phyloP scores from a whole-genome alignment of 2,329 filamentous ascomycete genomes.

The Paracorniculantispora psalliotae region DNA sequence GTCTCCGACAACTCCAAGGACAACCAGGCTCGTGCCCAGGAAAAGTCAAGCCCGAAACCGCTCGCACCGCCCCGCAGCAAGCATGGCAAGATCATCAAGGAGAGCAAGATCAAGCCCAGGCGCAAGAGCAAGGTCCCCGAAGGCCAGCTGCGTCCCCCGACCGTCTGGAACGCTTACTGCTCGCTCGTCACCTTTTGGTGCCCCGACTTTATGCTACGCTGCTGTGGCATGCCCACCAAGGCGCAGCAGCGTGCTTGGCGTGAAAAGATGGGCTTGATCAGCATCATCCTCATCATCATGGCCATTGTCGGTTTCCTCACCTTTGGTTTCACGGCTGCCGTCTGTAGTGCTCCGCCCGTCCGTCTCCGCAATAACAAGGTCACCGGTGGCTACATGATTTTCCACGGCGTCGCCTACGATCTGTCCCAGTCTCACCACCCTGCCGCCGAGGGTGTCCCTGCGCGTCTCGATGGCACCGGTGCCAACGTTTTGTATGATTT shows the following conservation, averaged over 20 bases:
- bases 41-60: constrained; percentile 25
- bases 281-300: constrained; percentile 85
- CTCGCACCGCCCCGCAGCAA: constrained; percentile 34
- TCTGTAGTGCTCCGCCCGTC: constrained; percentile 68
- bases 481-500: constrained; percentile 85
- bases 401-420: constrained; percentile 88
- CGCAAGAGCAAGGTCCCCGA: constrained; percentile 50
- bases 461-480: constrained; percentile 39
- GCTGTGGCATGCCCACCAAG: constrained; percentile 79
- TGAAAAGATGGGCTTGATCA: constrained; percentile 96
- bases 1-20: constrained; percentile 40
- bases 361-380: constrained; percentile 82
- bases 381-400: constrained; percentile 82
- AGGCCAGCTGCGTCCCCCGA: constrained; percentile 71
- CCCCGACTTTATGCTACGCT: constrained; percentile 76
- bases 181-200: constrained; percentile 92
- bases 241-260: constrained; percentile 91
- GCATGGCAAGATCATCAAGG: constrained; percentile 62
- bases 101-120: constrained; percentile 38
- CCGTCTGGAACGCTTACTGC: constrained; percentile 94
- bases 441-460: constrained; percentile 70
- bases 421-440: constrained; percentile 73
- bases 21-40: constrained; percentile 24
- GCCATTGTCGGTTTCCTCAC: constrained; percentile 89
- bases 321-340: constrained; percentile 88